Evolutionary conservation across 2,329 filamentous ascomycete genomes (phyloP).

Genomic region (Hypoxylon sp.): DNA sequence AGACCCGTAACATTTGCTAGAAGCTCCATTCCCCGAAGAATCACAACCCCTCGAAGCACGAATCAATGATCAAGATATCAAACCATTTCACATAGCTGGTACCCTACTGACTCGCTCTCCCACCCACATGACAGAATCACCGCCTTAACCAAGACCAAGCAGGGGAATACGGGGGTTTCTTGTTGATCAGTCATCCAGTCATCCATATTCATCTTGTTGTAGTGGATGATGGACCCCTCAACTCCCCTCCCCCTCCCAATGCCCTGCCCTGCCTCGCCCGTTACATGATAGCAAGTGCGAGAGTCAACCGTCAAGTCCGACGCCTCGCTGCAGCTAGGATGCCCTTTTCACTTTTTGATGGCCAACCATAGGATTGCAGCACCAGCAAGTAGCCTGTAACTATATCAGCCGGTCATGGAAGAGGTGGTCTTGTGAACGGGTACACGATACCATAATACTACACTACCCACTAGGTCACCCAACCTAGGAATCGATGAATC

Average conservation of each 20-base stretch:
- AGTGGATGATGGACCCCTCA: slow-evolving; percentile 27
- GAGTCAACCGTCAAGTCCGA: slow-evolving; percentile 31
- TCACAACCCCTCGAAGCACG: slow-evolving; percentile 21
- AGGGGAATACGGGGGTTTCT: slow-evolving; percentile 15
- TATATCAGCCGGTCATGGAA: slow-evolving; percentile 37
- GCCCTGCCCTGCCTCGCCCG: slow-evolving; percentile 24
- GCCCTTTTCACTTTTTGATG: slow-evolving; percentile 29
- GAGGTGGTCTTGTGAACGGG: slow-evolving; percentile 39
- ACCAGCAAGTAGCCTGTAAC: slow-evolving; percentile 36
- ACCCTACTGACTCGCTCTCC: slow-evolving; percentile 32
- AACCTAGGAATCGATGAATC: slow-evolving; percentile 32
- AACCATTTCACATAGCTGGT: slow-evolving; percentile 17
- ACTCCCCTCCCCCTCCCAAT: slow-evolving; percentile 14
- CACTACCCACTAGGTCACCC: slow-evolving; percentile 31
- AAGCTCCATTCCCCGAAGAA: slow-evolving; percentile 9
- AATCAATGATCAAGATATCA: slow-evolving; percentile 20
- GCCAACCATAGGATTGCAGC: slow-evolving; percentile 38
- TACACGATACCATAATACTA: slow-evolving; percentile 39
- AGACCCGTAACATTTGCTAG: slow-evolving; percentile 3
- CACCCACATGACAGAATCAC: slow-evolving; percentile 40
- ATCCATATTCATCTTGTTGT: slow-evolving; percentile 25
- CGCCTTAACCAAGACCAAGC: slow-evolving; percentile 27
- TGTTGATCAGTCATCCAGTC: slow-evolving; percentile 34
- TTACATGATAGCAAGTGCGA: slow-evolving; percentile 31
- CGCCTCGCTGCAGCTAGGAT: slow-evolving; percentile 45